Base-by-base conservation (phyloP, 257 asterid species). In the Petunia axillaris region DNA sequence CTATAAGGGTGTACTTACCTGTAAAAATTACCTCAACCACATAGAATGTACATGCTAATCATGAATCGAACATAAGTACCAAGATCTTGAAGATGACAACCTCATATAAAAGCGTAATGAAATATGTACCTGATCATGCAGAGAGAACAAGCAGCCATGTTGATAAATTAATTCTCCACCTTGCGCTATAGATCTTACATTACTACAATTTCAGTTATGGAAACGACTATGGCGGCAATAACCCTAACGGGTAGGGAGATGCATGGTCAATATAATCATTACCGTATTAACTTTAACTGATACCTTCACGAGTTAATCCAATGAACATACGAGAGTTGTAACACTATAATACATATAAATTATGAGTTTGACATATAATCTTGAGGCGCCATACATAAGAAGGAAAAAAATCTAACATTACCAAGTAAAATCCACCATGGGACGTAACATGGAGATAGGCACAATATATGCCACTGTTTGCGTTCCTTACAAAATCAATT, bases 381-480 rank as follows among this genome's bases (percentile, higher is more conserved):
- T 44, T 36, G 38, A 44, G 25, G 25, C 25, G 57, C 57, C 76
- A 68, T 68, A 68, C 76, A 68, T n/a, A 43, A 36, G 8, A 68
- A 0, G 15, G 3, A 2, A 0, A 1, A 63, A 15, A 67, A 15
- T 43, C 38, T 60, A 0, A 7, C 54, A n/a, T 67, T 15, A 67
- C 55, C 2, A 67, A 43, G 6, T 40, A 66, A 66, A 66, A 41
- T 16, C 58, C 76, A 68, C 58, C 76, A 16, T n/a, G 9, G 25
- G 25, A 25, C 25, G n/a, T 54, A 70, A 70, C 76, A 68, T 68
- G 40, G 5, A 43, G 75, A 10, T 67, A 41, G 71, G 54, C 39
- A n/a, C 55, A 67, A 44, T 52, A 2, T 44, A 70, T 16, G 40
- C 16, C 16, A 68, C 5, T 66, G 35, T 66, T 67, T 7, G 13